These are phyloP conservation scores for Candida methanosorbosa DNA, from an alignment of 805 yeast genomes.

Conservation along the genomic window DNA sequence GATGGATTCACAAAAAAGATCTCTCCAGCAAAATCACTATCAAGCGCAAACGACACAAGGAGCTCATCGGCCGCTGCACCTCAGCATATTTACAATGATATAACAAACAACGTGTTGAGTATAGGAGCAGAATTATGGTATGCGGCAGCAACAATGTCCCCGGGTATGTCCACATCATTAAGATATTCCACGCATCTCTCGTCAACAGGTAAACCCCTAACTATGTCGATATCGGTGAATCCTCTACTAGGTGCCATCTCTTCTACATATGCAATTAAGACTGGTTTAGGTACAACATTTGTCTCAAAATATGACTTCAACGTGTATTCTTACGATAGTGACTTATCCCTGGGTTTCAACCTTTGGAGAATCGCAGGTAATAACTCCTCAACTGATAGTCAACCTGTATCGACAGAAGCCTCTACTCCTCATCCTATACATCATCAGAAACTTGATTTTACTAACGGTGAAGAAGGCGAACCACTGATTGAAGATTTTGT, in stretches of 20 bases:
- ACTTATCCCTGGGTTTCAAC: conserved; percentile 80
- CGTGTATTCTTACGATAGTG: conserved; percentile 81
- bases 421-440: neutral
- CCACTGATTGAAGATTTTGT: conserved; percentile 3
- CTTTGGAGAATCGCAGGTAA: conserved; percentile 42
- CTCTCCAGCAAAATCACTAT: neutral
- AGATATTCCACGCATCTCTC: conserved; percentile 75
- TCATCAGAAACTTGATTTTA: neutral
- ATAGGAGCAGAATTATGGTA: conserved; percentile 87
- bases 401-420: neutral
- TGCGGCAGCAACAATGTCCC: conserved; percentile 75
- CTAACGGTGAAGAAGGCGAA: neutral
- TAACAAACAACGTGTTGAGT: conserved; percentile 42
- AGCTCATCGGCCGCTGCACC: no score
- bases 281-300: conserved; percentile 66
- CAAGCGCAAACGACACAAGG: conserved; percentile 2
- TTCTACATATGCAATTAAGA: conserved; percentile 78
- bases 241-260: conserved; percentile 88
- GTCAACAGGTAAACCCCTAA: conserved; percentile 80
- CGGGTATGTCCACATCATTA: conserved; percentile 80
- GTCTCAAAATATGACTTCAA: conserved; percentile 86
- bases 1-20: neutral
- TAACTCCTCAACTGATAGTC: neutral
- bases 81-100: neutral
- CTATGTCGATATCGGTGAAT: conserved; percentile 78